Base-by-base conservation (phyloP, 2,329 filamentous ascomycete species). In the Domatiomyces globalis region DNA sequence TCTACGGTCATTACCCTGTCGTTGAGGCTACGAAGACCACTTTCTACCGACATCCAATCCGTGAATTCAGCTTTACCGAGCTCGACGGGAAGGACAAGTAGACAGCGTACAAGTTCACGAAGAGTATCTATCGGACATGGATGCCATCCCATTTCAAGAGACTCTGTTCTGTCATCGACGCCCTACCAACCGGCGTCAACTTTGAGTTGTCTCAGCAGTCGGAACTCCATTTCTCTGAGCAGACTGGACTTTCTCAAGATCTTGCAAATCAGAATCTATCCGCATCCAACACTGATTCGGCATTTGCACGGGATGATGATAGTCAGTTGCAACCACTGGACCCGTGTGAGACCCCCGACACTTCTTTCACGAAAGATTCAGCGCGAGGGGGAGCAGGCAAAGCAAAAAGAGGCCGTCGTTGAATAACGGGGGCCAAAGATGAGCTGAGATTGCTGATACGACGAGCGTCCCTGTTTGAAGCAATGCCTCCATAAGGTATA, bases 1-100 rank as follows among this genome's bases (percentile, higher is more conserved):
- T 73, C 33, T 71, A 69, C 54, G 66, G 67, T 20, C 62, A 72
- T 49, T 73, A 73, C 51, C 58, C 69, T 1, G 62, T 69, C 2
- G 64, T 71, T 17, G 51, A 62, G 22, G 58, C 55, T 10, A 58
- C 63, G 1, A 54, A 65, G 7, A 63, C 54, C 6, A 63, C 62
- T 19, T 71, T 67, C 51, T 69, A 70, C 61, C 66, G 66, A 20
- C 63, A 72, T 54, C 58, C 59, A 0, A 69, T 73, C 47, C 59
- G 51, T 27, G 51, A n/a, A 0, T 70, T 69, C 51, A 18, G 48
- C 52, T 67, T 72, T 47, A 65, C 61, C 0, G 57, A 4, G 25
- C 49, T 61, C 1, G 60, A 66, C 20, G 63, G 65, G 1, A 65
- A 56, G 51, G 63, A 69, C 0, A 69, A 61, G 54, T 70, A 66